A percentile compares a stretch with the other conserved stretches of the same genome.
phyloP scores from a whole-genome alignment of 1,139 yeast genomes.

The Kazachstania sp. region DNA sequence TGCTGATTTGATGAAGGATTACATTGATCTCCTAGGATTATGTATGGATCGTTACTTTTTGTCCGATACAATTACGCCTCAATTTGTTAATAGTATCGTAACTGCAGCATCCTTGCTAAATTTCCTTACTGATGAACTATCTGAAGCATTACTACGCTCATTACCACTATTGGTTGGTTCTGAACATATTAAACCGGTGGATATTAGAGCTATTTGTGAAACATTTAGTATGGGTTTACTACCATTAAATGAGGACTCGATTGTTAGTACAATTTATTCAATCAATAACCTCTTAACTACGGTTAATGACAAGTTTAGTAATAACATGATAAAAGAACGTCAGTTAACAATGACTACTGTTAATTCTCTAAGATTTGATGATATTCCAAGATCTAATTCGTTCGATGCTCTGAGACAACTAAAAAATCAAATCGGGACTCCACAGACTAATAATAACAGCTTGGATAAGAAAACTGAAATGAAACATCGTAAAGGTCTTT shows the following conservation, averaged over 20 bases:
- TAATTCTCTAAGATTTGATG: slow-evolving; percentile 7
- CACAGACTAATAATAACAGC: background rate
- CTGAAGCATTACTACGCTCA: slow-evolving; percentile 24
- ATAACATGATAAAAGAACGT: slow-evolving; percentile 30
- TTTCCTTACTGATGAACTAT: slow-evolving; percentile 26
- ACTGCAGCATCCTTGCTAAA: slow-evolving; percentile 27
- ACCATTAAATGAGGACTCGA: slow-evolving; percentile 57
- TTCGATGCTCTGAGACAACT: slow-evolving; percentile 17
- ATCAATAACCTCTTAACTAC: slow-evolving; percentile 65
- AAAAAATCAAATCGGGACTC: slow-evolving; percentile 6
- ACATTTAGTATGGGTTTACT: slow-evolving; percentile 39
- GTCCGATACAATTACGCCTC: slow-evolving; percentile 28
- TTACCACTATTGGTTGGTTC: slow-evolving; percentile 30
- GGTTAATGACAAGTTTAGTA: slow-evolving; percentile 37
- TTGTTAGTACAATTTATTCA: slow-evolving; percentile 81
- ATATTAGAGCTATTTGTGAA: slow-evolving; percentile 33
- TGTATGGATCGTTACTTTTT: slow-evolving; percentile 18
- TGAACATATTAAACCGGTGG: slow-evolving; percentile 17
- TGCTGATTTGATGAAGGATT: slow-evolving; percentile 10
- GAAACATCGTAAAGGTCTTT: slow-evolving; percentile 16
- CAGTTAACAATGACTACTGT: slow-evolving; percentile 26
- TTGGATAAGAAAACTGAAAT: background rate
- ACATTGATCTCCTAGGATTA: slow-evolving; percentile 13
- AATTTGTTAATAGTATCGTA: slow-evolving; percentile 32
- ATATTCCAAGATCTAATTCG: slow-evolving; percentile 12